These are phyloP conservation scores for Neurospora sp. DNA, from an alignment of 495 filamentous ascomycete species.

Conservation along the genomic window DNA sequence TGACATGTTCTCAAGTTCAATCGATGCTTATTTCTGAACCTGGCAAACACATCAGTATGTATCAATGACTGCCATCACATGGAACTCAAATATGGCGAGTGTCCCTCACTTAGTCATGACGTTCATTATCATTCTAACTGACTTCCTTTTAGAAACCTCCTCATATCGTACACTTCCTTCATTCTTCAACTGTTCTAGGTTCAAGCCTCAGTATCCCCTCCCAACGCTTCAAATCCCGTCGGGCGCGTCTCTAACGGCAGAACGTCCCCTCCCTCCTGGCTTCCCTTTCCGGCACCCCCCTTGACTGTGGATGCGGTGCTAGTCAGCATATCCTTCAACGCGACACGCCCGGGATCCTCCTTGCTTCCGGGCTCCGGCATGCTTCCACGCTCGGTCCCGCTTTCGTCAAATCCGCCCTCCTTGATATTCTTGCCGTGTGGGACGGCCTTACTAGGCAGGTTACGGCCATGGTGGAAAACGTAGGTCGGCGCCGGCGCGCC, in stretches of 20 bases:
- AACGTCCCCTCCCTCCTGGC: constrained; percentile 1
- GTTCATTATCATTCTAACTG: background rate
- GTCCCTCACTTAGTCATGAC: background rate
- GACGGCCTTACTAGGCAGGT: constrained; percentile 6
- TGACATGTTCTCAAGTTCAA: background rate
- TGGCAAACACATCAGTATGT: background rate
- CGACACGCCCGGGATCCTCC: constrained; percentile 25
- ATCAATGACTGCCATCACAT: background rate
- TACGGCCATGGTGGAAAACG: constrained; percentile 10
- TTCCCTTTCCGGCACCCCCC: constrained; percentile 1
- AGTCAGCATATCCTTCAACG: constrained; percentile 12
- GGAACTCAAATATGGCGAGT: background rate
- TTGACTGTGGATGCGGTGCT: background rate
- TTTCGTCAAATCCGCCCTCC: constrained; percentile 26
- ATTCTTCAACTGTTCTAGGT: background rate
- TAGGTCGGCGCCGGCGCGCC: constrained; percentile 24
- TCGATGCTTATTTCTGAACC: background rate
- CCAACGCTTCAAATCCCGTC: constrained; percentile 16
- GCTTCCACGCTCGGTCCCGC: constrained; percentile 18
- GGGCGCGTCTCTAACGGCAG: background rate
- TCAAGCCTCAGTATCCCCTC: background rate
- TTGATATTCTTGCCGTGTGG: constrained; percentile 33
- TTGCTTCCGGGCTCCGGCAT: constrained; percentile 30
- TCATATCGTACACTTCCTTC: background rate
- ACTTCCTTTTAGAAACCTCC: background rate